phyloP scores from a whole-genome alignment of 352 stramenopile species.

The Globisporangium radiosum region DNA sequence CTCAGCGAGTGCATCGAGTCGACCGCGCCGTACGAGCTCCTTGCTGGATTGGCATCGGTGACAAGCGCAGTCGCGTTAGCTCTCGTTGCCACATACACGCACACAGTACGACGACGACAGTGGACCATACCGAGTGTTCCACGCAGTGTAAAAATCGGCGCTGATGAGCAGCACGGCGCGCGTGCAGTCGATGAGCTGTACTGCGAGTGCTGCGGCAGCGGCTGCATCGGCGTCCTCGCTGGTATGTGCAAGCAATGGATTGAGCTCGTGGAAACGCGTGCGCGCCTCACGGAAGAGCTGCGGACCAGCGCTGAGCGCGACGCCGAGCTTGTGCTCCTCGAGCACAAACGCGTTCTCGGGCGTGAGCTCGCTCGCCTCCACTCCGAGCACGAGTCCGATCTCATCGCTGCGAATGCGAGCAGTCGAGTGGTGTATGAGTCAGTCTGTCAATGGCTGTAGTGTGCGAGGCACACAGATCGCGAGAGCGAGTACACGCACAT shows the following conservation, averaged over 20 bases:
- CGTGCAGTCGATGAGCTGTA: conserved; percentile 42
- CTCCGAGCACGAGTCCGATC: conserved; percentile 58
- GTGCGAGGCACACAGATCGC: neutral
- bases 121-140: conserved; percentile 55
- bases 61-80: too few species aligned
- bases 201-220: conserved; percentile 4
- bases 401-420: conserved; percentile 43
- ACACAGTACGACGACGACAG: neutral
- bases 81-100: too few species aligned
- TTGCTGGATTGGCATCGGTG: conserved; percentile 27
- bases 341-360: conserved; percentile 57
- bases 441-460: neutral
- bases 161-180: conserved; percentile 67
- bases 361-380: conserved; percentile 37
- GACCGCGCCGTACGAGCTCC: conserved; percentile 33
- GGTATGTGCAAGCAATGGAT: conserved; percentile 15
- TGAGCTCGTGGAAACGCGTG: conserved; percentile 44
- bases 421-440: neutral
- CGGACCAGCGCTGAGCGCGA: conserved; percentile 45
- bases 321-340: conserved; percentile 71
- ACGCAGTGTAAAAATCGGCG: conserved; percentile 82
- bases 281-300: conserved; percentile 50
- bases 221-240: conserved; percentile 5
- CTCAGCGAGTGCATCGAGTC: conserved; percentile 34
- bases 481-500: conserved; percentile 31